Conservation (phyloP, 495 filamentous ascomycete genomes). For the Staphylotrichum longicolle region DNA sequence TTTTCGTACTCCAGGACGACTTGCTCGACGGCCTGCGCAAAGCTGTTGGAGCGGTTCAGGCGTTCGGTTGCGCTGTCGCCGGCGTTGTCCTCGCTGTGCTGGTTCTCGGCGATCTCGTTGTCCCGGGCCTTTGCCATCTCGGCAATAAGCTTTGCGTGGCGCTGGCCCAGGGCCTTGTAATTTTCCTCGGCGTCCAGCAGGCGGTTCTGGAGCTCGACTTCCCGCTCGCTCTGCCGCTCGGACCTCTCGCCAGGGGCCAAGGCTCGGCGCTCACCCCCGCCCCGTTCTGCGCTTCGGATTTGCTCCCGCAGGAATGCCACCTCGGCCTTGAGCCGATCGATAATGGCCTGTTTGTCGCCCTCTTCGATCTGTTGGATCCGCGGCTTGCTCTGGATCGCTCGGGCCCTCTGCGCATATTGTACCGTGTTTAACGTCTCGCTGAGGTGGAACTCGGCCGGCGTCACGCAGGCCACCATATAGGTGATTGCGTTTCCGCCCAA, state of each 20-base stretch:
- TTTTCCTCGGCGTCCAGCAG: slow-evolving; percentile 92
- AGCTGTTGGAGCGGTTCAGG: slow-evolving; percentile 88
- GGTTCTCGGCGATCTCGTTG: slow-evolving; percentile 52
- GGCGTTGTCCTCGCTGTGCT: slow-evolving; percentile 52
- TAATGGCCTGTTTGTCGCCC: slow-evolving; percentile 88
- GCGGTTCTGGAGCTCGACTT: slow-evolving; percentile 90
- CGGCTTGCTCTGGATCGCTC: slow-evolving; percentile 96
- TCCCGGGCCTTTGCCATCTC: slow-evolving; percentile 87
- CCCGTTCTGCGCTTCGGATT: slow-evolving; percentile 68
- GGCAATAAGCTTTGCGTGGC: slow-evolving; percentile 92
- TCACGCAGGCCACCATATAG: slow-evolving; percentile 99
- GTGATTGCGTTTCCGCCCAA: slow-evolving; percentile 97
- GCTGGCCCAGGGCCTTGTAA: slow-evolving; percentile 83
- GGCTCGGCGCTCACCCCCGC: slow-evolving; percentile 56
- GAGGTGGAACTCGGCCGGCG: slow-evolving; percentile 92
- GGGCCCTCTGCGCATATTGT: slow-evolving; percentile 92
- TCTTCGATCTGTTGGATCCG: slow-evolving; percentile 94
- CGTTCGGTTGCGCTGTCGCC: slow-evolving; percentile 83
- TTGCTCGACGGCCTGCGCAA: slow-evolving; percentile 91
- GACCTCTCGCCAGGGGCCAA: slow-evolving; percentile 62
- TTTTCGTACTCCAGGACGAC: slow-evolving; percentile 98
- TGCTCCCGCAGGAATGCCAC: slow-evolving; percentile 93
- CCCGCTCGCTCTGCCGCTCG: slow-evolving; percentile 80
- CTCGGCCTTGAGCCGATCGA: slow-evolving; percentile 91
- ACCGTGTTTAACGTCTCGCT: slow-evolving; percentile 98